A percentile compares a stretch with the other conserved stretches of the same genome.
Conservation (phyloP, 2,329 filamentous ascomycete genomes). For the Claviceps sorghi region DNA sequence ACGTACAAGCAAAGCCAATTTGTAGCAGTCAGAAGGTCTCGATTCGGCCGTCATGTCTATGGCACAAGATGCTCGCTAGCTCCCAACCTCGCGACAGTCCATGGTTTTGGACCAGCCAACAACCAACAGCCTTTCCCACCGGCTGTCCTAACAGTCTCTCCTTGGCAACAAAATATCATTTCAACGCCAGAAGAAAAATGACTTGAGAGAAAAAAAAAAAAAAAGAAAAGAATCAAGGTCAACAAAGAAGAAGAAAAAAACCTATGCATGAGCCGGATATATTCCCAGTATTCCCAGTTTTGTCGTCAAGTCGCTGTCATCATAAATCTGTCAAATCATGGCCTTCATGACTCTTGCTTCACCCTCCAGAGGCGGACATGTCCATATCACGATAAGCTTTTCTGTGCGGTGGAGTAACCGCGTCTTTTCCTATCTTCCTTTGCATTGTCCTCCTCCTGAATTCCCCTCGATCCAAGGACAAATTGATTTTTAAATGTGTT, state of each 20-base stretch:
- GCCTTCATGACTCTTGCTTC: slow-evolving; percentile 3
- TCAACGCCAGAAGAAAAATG: not conserved
- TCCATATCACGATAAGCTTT: not conserved
- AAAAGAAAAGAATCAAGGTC: not conserved
- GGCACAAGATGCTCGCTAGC: slow-evolving; percentile 5
- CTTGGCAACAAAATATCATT: not conserved
- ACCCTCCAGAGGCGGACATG: not conserved
- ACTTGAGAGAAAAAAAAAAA: not conserved
- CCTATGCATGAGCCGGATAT: not conserved
- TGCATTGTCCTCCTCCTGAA: too few species aligned
- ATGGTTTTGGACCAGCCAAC: not conserved
- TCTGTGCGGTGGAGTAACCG: too few species aligned
- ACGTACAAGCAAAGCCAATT: not conserved
- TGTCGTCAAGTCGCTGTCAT: slow-evolving; percentile 3
- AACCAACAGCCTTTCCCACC: not conserved
- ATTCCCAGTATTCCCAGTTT: not conserved
- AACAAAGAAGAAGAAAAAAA: not conserved
- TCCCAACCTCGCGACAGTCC: not conserved
- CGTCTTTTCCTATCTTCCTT: not conserved
- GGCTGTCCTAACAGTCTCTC: not conserved
- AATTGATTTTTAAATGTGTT: not conserved
- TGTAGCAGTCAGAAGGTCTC: not conserved
- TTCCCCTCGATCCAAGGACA: not conserved
- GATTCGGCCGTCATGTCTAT: slow-evolving; percentile 5
- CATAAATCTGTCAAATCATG: slow-evolving; percentile 5